Evolutionary conservation across 129 eudicot species (phyloP).

Genomic region (Tanacetum coccineum): DNA sequence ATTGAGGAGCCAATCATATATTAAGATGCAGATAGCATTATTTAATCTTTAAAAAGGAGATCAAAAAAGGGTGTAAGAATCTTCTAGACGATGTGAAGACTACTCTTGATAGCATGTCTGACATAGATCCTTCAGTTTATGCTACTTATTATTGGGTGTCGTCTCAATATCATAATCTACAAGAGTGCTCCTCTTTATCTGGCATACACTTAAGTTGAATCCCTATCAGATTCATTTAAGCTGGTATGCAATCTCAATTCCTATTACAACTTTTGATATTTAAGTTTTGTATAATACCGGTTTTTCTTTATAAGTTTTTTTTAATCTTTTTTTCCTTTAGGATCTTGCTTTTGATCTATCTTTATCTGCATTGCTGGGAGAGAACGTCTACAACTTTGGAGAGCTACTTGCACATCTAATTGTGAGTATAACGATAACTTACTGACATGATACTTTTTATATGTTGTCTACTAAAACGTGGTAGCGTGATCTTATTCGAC

Average conservation of each 20-base stretch:
- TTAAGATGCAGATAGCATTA: constrained; percentile 76
- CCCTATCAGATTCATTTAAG: too few relatives aligned
- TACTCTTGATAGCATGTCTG: constrained; percentile 91
- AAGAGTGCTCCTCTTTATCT: constrained; percentile 80
- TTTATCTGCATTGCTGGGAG: constrained; percentile 96
- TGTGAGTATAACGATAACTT: constrained; percentile 49
- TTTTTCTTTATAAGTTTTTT: too few relatives aligned
- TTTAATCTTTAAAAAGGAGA: constrained; percentile 80
- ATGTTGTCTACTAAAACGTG: neutral
- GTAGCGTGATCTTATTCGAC: too few relatives aligned
- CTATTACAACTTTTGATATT: too few relatives aligned
- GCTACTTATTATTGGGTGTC: constrained; percentile 92
- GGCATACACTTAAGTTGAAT: constrained; percentile 83
- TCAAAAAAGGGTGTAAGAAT: constrained; percentile 84
- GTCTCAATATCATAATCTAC: constrained; percentile 91
- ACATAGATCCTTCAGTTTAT: constrained; percentile 90
- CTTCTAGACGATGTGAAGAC: too few relatives aligned
- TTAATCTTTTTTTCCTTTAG: too few relatives aligned
- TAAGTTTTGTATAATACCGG: too few relatives aligned
- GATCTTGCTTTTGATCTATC: too few relatives aligned
- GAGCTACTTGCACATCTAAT: constrained; percentile 95
- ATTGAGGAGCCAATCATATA: constrained; percentile 87
- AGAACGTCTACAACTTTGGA: constrained; percentile 93
- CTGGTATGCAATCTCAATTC: too few relatives aligned
- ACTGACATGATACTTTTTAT: constrained; percentile 7